Evolutionary conservation across 1,284 basidiomycete genomes (phyloP).

Genomic region (Irpex lacteus): DNA sequence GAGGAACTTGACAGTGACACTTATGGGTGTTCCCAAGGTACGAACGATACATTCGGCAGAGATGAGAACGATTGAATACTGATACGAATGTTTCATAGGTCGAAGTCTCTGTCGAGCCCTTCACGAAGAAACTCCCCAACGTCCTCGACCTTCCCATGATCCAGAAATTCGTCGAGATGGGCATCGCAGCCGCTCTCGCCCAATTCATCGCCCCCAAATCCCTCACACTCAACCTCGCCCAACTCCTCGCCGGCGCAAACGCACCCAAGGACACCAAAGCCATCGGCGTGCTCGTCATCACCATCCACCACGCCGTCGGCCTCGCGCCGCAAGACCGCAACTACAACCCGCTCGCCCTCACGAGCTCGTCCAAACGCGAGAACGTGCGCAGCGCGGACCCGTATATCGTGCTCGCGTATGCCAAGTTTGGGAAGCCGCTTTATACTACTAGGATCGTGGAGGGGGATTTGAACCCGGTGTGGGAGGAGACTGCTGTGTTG

Average conservation of each 20-base stretch:
- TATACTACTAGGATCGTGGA: constrained; percentile 51
- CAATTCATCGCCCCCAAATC: constrained; percentile 47
- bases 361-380: neutral
- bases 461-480: constrained; percentile 53
- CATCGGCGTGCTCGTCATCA: constrained; percentile 50
- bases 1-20: constrained; percentile 47
- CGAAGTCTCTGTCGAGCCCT: constrained; percentile 58
- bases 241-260: constrained; percentile 41
- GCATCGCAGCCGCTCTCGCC: constrained; percentile 51
- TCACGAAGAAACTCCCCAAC: constrained; percentile 52
- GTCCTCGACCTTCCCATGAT: constrained; percentile 60
- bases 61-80: too few relatives aligned
- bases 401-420: constrained; percentile 51
- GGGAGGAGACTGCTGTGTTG: constrained; percentile 56
- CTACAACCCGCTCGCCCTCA: constrained; percentile 29
- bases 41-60: too few relatives aligned
- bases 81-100: too few relatives aligned
- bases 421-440: constrained; percentile 46
- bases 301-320: constrained; percentile 47
- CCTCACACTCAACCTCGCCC: constrained; percentile 56
- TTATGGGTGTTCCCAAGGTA: constrained; percentile 55
- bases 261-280: constrained; percentile 42
- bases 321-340: constrained; percentile 59
- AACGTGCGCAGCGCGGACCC: constrained; percentile 39
- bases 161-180: constrained; percentile 59